Evolutionary conservation across 1,139 yeast species (phyloP), one percentile per base, ranked within the genome.

Genomic region (Groenewaldozyma sp.): DNA sequence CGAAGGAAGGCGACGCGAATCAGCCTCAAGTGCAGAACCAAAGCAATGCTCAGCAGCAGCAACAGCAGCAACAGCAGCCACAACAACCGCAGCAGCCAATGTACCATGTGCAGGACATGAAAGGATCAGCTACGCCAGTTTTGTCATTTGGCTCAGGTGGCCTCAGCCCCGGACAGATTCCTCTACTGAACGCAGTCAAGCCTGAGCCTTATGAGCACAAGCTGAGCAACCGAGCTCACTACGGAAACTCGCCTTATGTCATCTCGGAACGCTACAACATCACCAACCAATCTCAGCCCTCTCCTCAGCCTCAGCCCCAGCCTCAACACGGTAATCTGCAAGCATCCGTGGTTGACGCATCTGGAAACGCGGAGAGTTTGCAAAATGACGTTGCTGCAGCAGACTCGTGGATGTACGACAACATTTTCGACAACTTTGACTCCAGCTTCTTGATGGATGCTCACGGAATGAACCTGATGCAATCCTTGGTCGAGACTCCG

Each of bases 31-130:
- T n/a, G n/a, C n/a, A n/a, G n/a, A n/a, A n/a, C n/a, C n/a, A n/a
- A n/a, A n/a, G n/a, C n/a, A n/a, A n/a, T n/a, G n/a, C n/a, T n/a
- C 33, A 29, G 17, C 33, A 29, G 33, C 33, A 29, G 33, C 22
- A 29, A 18, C 33, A 18, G 13, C 22, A 16, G 22, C 33, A 29
- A n/a, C 33, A 29, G 11, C 10, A 7, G 7, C 11, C 26, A 7
- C 7, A 7, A 11, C 26, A 22, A 11, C 26, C 7, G 26, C 26
- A 22, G 11, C 26, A 22, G 11, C 26, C 26, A 11, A 22, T 22
- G 26, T 22, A 22, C 26, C 7, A 22, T 11, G 26, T 7, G 11
- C 7, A 7, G 10, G 11, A 22, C 26, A 11, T 7, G 26, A 22
- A 22, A 22, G 26, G 26, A 7, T n/a, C n/a, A n/a, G n/a, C n/a